These are phyloP conservation scores for Hsuehochloa calcarea DNA, from an alignment of 176 grass and related monocot genomes.

Conservation along the genomic window DNA sequence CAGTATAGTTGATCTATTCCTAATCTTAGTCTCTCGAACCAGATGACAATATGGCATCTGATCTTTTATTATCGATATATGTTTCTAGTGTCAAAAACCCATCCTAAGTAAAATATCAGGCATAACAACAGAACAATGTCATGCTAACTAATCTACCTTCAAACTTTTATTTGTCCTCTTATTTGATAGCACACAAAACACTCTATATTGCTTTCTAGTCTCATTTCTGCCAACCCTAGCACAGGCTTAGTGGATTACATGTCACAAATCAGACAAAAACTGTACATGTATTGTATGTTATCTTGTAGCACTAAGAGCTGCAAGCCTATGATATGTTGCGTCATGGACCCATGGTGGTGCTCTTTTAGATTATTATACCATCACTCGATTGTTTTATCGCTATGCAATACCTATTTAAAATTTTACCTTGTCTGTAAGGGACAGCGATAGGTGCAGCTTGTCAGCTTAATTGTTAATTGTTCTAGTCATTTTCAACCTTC, in stretches of 20 bases:
- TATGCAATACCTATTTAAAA: neutral
- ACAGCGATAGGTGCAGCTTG: conserved; percentile 10
- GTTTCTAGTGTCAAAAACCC: neutral
- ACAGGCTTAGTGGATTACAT: conserved; percentile 12
- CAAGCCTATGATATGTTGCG: conserved; percentile 8
- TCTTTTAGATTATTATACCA: conserved; percentile 18
- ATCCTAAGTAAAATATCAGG: neutral
- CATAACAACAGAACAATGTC: neutral
- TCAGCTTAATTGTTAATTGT: conserved; percentile 6
- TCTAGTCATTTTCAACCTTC: conserved; percentile 23
- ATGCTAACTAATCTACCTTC: neutral
- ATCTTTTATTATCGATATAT: neutral
- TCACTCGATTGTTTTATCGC: neutral
- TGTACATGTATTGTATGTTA: neutral
- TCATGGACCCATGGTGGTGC: neutral
- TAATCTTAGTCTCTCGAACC: neutral
- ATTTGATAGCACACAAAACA: neutral
- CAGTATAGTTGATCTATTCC: neutral
- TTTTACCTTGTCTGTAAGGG: neutral
- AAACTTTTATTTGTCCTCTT: neutral
- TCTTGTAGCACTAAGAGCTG: conserved; percentile 24
- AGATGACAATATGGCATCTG: neutral
- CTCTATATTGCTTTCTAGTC: neutral
- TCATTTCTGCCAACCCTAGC: conserved; percentile 18
- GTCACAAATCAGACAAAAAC: neutral